Base-by-base conservation (phyloP, 331 rosid genomes). In the Spiraea crenata region DNA sequence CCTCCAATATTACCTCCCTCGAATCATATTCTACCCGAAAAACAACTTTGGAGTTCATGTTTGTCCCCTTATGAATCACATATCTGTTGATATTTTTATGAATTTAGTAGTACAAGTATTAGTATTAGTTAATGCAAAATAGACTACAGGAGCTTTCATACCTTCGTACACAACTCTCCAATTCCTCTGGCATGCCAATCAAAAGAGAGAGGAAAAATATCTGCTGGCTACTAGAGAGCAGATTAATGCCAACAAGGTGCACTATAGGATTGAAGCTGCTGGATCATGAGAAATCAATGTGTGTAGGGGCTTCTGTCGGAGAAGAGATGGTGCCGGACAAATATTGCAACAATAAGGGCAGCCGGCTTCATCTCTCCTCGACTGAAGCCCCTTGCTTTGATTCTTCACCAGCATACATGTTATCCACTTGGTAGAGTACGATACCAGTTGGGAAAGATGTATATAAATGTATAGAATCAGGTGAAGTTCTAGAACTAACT, bases 331-430 rank as follows among this genome's bases (percentile, higher is more conserved):
- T 14, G 41, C 74, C 64, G 14, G 41, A 69, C 64, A 16, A 5
- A 17, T 64, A 55, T 48, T 20, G 19, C 4, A 9, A 2, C n/a
- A 49, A 49, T 15, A n/a, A 17, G 14, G 49, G 67, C 63, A 69
- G 25, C 2, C 20, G 56, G 70, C 34, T 59, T 68, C 70, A 59
- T 76, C 70, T 67, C 79, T 67, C 79, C 58, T 67, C 74, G 68
- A 66, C 73, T 20, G 67, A 57, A 66, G 73, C 73, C 73, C 59
- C 73, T 49, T 35, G 10, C 31, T 42, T 42, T 15, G 50, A 60
- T 63, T 15, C 46, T 8, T 5, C 9, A 5, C 5, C 46, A 42
- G 9, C 46, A 42, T 10, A 42, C 31, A 25, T 25, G 31, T 25
- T 0, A 25, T 25, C 31, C 31, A 2, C 31, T 25, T 25, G 31